Conservation (phyloP, 495 filamentous ascomycete genomes). For the Penicillium roqueforti region DNA sequence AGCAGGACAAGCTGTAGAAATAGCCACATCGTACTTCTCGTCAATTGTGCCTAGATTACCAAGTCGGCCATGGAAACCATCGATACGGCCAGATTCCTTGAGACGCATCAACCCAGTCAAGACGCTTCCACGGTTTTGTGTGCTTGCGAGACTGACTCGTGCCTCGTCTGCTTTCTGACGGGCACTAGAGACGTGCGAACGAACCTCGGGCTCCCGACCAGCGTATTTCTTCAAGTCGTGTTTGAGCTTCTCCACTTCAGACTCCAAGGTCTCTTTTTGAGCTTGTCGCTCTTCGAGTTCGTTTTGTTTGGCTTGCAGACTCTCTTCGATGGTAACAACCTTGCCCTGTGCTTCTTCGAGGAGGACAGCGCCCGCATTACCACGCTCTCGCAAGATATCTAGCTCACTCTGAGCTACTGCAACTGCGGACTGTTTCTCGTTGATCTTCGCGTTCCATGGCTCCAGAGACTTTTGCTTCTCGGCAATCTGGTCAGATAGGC, state of each 20-base stretch:
- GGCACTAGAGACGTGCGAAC: constrained; percentile 75
- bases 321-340: constrained; percentile 66
- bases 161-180: constrained; percentile 96
- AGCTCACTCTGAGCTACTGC: constrained; percentile 93
- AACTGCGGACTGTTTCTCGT: constrained; percentile 87
- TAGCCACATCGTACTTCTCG: constrained; percentile 89
- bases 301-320: constrained; percentile 60
- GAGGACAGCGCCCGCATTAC: constrained; percentile 77
- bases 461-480: constrained; percentile 90
- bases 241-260: constrained; percentile 66
- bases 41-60: constrained; percentile 97
- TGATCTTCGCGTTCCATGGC: constrained; percentile 96
- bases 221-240: constrained; percentile 65
- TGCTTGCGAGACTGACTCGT: constrained; percentile 77
- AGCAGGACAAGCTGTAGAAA: constrained; percentile 88
- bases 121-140: constrained; percentile 89
- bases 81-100: constrained; percentile 92
- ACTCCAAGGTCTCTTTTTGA: constrained; percentile 66
- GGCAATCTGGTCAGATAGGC: constrained; percentile 86
- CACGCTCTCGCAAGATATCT: constrained; percentile 81
- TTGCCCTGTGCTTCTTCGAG: constrained; percentile 81
- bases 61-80: constrained; percentile 92
- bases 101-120: constrained; percentile 87
- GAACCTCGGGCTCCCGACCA: constrained; percentile 73
- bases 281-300: constrained; percentile 73